Percentiles rank a stretch among this genome's conserved stretches.
These are phyloP conservation scores for Elongisporangium senticosum DNA, from an alignment of 352 stramenopile species.

Conservation along the genomic window DNA sequence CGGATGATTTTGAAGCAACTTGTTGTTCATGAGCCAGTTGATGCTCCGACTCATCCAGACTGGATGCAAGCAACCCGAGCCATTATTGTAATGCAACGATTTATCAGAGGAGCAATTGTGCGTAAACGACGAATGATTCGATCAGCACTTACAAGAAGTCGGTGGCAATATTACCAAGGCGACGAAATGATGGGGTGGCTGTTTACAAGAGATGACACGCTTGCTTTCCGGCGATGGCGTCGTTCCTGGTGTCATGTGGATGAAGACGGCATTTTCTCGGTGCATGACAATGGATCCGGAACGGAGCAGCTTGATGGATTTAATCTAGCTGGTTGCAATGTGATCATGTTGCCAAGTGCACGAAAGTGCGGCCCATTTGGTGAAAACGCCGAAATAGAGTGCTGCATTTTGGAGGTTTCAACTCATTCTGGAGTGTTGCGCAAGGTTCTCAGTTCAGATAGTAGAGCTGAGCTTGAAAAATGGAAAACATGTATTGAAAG, in stretches of 20 bases:
- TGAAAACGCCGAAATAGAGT: slow-evolving; percentile 12
- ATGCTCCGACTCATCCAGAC: slow-evolving; percentile 39
- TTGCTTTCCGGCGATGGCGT: slow-evolving; percentile 81
- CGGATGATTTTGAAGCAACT: slow-evolving; percentile 67
- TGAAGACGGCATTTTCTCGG: slow-evolving; percentile 55
- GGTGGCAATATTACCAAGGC: slow-evolving; percentile 52
- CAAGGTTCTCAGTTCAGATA: slow-evolving; percentile 66
- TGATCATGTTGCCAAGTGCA: slow-evolving; percentile 56
- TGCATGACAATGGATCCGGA: slow-evolving; percentile 69
- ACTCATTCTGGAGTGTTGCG: slow-evolving; percentile 34
- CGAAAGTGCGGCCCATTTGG: slow-evolving; percentile 41
- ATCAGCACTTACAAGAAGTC: slow-evolving; percentile 41
- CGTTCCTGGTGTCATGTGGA: slow-evolving; percentile 79
- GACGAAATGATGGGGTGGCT: slow-evolving; percentile 79
- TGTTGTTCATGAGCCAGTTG: slow-evolving; percentile 49
- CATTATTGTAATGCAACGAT: slow-evolving; percentile 76
- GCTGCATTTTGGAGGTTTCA: slow-evolving; percentile 55
- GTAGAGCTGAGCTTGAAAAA: slow-evolving; percentile 49
- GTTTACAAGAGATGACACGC: slow-evolving; percentile 73
- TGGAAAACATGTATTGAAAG: slow-evolving; percentile 71
- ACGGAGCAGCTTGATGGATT: slow-evolving; percentile 63
- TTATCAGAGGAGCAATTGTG: slow-evolving; percentile 71
- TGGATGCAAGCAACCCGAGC: slow-evolving; percentile 67
- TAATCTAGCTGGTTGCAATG: slow-evolving; percentile 50
- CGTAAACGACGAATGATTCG: slow-evolving; percentile 61